Conservation (phyloP, 2,329 filamentous ascomycete species). For the Teratosphaeria pseudoeucalypti region DNA sequence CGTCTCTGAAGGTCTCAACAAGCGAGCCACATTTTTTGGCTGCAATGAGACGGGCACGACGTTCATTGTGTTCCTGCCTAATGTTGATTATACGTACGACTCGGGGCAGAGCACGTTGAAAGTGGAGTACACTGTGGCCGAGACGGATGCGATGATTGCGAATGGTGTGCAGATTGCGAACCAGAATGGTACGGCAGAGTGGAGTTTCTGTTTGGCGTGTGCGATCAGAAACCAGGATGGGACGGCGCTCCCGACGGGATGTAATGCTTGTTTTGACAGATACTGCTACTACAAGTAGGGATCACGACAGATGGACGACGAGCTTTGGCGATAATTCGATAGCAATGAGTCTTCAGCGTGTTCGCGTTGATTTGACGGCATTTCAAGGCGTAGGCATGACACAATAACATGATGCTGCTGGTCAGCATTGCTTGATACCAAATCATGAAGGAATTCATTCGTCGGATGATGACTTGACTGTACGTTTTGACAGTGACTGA, state of each 20-base stretch:
- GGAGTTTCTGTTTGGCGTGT: constrained; percentile 35
- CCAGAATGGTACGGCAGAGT: constrained; percentile 27
- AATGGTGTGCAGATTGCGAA: constrained; percentile 32
- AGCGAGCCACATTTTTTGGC: constrained; percentile 53
- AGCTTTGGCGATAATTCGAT: background rate
- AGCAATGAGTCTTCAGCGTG: background rate
- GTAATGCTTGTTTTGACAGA: constrained; percentile 30
- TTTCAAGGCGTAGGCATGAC: background rate
- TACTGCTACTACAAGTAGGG: constrained; percentile 26
- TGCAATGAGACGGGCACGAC: constrained; percentile 36
- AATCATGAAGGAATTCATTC: no score
- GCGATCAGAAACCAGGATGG: constrained; percentile 30
- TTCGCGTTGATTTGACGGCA: background rate
- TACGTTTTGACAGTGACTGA: background rate
- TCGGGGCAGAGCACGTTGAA: constrained; percentile 25
- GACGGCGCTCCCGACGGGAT: constrained; percentile 23
- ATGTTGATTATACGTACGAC: constrained; percentile 28
- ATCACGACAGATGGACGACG: background rate
- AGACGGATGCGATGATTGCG: constrained; percentile 30
- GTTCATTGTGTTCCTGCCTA: constrained; percentile 37
- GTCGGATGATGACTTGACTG: background rate
- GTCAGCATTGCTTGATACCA: no score
- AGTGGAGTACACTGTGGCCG: constrained; percentile 26
- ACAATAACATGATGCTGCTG: background rate
- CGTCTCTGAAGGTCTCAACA: constrained; percentile 48